Conservation (phyloP, 345 rosid species). For the Streptanthus diversifolius region DNA sequence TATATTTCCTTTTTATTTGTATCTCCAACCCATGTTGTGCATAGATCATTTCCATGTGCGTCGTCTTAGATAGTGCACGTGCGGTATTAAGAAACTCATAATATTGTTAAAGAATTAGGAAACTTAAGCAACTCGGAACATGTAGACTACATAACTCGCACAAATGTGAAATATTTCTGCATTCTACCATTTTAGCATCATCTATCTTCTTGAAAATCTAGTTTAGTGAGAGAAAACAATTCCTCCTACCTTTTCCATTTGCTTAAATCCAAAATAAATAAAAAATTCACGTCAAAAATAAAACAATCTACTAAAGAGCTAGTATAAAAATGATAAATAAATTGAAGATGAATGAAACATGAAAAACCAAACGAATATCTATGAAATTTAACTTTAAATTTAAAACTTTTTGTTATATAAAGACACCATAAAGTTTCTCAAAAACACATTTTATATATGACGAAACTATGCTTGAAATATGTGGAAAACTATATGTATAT, state of each 20-base stretch:
- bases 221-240: not conserved
- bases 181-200: not conserved
- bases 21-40: not conserved
- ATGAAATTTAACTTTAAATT: too few relatives aligned
- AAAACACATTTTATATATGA: not conserved
- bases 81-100: not conserved
- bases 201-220: not conserved
- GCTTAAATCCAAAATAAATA: not conserved
- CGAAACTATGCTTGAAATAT: not conserved
- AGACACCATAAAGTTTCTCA: not conserved
- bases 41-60: not conserved
- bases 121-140: not conserved
- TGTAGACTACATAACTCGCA: not conserved
- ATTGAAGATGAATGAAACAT: too few relatives aligned
- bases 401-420: too few relatives aligned
- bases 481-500: not conserved
- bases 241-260: not conserved
- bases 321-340: not conserved
- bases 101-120: not conserved
- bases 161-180: not conserved
- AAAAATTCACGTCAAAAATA: not conserved
- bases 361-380: too few relatives aligned
- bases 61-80: slow-evolving; percentile 18
- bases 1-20: not conserved
- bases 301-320: not conserved